Evolutionary conservation across 305 asterid genomes (phyloP), one percentile per base, ranked within the genome.

Genomic region (Petunia hybrid): DNA sequence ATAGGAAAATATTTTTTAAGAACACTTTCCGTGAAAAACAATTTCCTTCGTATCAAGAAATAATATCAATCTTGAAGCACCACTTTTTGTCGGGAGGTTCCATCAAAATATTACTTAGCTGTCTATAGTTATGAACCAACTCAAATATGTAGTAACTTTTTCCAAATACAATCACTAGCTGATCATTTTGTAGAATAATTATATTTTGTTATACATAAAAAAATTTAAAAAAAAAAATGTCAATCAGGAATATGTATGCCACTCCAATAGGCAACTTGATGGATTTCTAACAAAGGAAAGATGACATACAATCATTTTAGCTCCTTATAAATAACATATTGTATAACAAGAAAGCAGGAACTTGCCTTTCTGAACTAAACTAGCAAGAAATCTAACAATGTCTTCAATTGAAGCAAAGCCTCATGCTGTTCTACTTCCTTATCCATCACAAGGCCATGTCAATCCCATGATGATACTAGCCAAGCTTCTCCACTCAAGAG

Each of bases 371-470:
- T 61, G 2, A 31, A 31, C 67, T 1, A 61, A 3, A 31, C 6
- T 61, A 61, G 67, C 14, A 31, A 61, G n/a, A 62, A 62, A 36
- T 36, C 43, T 9, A 63, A 63, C 7, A 36, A 63, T 63, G 69
- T 13, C 16, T 63, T 36, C 69, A 36, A 63, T 63, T 10, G 69
- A 36, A 63, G 43, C 80, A 69, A 89, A 89, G 42, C 92, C 94
- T 22, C 96, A 89, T 67, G 89, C 79, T 10, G 91, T 88, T 0
- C 16, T 89, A 22, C 87, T 90, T 40, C 96, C 94, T 7, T 90
- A 64, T 63, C 96, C 94, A 42, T 35, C 92, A 6, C 96, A 91
- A 78, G 95, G 96, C 71, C 95, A 91, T 62, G 83, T 91, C 1
- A 87, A 35, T n/a, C 94, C 95, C 2, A 61, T 89, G 63, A 89